Evolutionary conservation across 768 basidiomycete genomes (phyloP).

Genomic region (Tephrocybe rancida): DNA sequence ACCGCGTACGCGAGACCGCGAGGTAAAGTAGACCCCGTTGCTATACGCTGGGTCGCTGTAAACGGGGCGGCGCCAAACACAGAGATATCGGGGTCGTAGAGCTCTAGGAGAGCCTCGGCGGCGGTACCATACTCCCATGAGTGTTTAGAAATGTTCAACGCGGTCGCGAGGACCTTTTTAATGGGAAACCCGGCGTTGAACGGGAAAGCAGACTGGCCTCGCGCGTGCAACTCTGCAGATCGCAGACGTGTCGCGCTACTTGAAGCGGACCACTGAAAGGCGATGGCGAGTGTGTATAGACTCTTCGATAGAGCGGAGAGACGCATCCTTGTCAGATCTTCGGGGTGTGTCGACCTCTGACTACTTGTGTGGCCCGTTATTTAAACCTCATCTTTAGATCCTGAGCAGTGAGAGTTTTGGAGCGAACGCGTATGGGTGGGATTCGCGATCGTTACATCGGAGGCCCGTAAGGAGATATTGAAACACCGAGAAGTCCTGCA

Average conservation of each 20-base stretch:
- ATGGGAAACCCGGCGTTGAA: conserved; percentile 5
- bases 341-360: too few species aligned
- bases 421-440: too few species aligned
- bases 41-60: neutral
- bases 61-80: conserved; percentile 8
- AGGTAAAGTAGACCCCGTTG: neutral
- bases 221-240: neutral
- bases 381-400: too few species aligned
- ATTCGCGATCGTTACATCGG: too few species aligned
- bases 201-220: neutral
- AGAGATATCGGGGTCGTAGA: conserved; percentile 10
- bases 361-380: too few species aligned
- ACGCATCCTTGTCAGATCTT: too few species aligned
- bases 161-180: conserved; percentile 3
- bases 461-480: too few species aligned
- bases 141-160: conserved; percentile 9
- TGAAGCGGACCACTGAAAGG: neutral
- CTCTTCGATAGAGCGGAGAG: too few species aligned
- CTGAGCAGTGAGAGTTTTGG: too few species aligned
- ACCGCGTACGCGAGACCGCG: conserved; percentile 7
- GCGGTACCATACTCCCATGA: conserved; percentile 14
- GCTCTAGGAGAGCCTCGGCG: conserved; percentile 10
- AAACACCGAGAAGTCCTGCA: too few species aligned
- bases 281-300: neutral
- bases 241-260: too few species aligned